Conservation (phyloP, 495 filamentous ascomycete genomes). For the Penicillium goetzii region DNA sequence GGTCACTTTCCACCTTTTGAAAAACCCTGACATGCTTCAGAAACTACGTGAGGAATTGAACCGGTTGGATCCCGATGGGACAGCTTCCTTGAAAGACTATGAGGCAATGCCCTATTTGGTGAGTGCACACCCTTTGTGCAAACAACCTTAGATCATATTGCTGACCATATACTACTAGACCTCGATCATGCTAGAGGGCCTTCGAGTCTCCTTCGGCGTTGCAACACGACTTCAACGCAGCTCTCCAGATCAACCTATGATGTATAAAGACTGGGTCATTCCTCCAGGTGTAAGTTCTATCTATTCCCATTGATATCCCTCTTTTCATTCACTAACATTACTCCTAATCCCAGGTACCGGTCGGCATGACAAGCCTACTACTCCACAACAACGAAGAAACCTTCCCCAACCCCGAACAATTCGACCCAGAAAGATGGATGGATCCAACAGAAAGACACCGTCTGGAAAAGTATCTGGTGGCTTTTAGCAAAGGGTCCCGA, state of each 20-base stretch:
- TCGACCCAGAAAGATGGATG: slow-evolving; percentile 51
- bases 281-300: slow-evolving; percentile 39
- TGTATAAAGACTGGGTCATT: slow-evolving; percentile 50
- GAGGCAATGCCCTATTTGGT: slow-evolving; percentile 43
- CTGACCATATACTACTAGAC: slow-evolving; percentile 19
- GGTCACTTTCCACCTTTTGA: slow-evolving; percentile 47
- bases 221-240: slow-evolving; percentile 41
- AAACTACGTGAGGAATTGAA: slow-evolving; percentile 37
- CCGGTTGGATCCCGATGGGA: slow-evolving; percentile 24
- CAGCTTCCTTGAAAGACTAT: slow-evolving; percentile 32
- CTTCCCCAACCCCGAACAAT: slow-evolving; percentile 46
- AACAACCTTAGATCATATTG: not conserved
- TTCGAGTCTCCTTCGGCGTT: slow-evolving; percentile 38
- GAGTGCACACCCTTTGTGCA: not conserved
- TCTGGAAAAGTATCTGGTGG: slow-evolving; percentile 50
- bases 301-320: not conserved
- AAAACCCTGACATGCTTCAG: slow-evolving; percentile 36
- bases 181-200: slow-evolving; percentile 40
- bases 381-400: slow-evolving; percentile 46
- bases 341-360: slow-evolving; percentile 32
- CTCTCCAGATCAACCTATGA: slow-evolving; percentile 37
- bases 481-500: slow-evolving; percentile 53
- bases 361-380: slow-evolving; percentile 46
- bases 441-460: slow-evolving; percentile 32
- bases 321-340: not conserved